Conservation (phyloP, 1,284 basidiomycete species). For the Takashimella tepidaria region DNA sequence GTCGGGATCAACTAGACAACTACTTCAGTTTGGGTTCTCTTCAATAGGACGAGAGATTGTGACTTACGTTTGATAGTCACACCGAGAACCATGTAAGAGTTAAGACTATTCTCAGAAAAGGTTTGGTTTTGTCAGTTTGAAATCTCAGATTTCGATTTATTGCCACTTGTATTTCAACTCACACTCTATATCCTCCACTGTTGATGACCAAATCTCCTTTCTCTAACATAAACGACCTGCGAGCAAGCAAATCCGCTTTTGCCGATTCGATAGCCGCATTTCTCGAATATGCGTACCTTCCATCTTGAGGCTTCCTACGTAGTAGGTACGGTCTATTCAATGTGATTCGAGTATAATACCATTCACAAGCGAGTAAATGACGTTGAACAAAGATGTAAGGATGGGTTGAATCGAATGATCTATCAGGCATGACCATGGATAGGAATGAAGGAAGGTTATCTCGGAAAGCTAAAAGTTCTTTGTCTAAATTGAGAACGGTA, state of each 20-base stretch:
- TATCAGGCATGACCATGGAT: constrained; percentile 41
- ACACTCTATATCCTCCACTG: constrained; percentile 46
- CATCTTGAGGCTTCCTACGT: constrained; percentile 45
- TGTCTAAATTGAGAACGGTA: constrained; percentile 48
- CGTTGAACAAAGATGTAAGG: constrained; percentile 47
- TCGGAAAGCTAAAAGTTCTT: constrained; percentile 47
- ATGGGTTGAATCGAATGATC: constrained; percentile 36
- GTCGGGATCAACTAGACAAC: constrained; percentile 42
- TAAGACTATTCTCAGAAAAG: too few species aligned
- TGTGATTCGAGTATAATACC: constrained; percentile 47
- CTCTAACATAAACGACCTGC: constrained; percentile 47
- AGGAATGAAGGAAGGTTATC: constrained; percentile 45
- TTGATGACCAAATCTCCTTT: constrained; percentile 48
- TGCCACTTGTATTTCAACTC: constrained; percentile 10
- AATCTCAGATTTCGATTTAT: background rate
- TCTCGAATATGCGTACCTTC: constrained; percentile 46
- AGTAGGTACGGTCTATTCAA: constrained; percentile 48
- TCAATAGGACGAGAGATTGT: background rate
- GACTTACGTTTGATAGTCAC: constrained; percentile 48
- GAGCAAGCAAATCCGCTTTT: constrained; percentile 46
- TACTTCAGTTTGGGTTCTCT: too few species aligned
- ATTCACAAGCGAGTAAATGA: constrained; percentile 45
- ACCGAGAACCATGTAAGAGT: constrained; percentile 48
- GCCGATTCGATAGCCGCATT: constrained; percentile 49
- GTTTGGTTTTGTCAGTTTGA: background rate